Base-by-base conservation (phyloP, 2,329 filamentous ascomycete species). In the Trichoderma koningii region DNA sequence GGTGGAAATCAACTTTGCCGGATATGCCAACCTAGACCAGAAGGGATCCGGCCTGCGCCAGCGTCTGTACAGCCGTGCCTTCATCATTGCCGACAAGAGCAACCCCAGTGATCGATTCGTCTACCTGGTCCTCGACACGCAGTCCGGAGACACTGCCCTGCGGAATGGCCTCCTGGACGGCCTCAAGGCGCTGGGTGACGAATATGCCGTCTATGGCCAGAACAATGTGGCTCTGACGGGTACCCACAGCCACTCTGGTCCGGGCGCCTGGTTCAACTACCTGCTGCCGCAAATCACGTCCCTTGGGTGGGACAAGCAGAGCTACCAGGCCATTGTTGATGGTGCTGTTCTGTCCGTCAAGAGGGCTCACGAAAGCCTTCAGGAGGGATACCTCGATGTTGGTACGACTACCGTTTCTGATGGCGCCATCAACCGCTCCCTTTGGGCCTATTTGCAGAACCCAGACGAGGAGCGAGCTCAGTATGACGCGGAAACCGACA, bases 251-350 rank as follows among this genome's bases (percentile, higher is more conserved):
- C 94, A 98, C 78, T 89, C 93, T 26, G 94, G 93, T 0, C 93
- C 94, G 0, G 94, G 91, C 2, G 94, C 90, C 6, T 98, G 93
- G 92, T 82, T 96, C 74, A 98, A 98, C 77, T 98, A 97, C 74
- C 83, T 98, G 10, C 82, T 97, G 6, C 94, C 93, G 7, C 93
- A 97, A 74, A 90, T 98, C 69, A 95, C 94, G 0, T 93, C 88
- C 72, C 84, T 90, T 66, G 94, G 94, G 0, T 97, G 97, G 71
- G 85, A 92, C 76, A 87, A 88, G 72, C 91, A 96, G 76, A 96
- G 91, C 71, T 96, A 96, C 73, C 84, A 89, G 68, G 93, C 94
- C 30, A 92, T 98, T 67, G 92, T 98, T 0, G 88, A 95, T 70
- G 94, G 94, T 1, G 89, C 92, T 1, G 74, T 97, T 1, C 79